These are phyloP conservation scores for Kurtzmaniella quercitrusa DNA, from an alignment of 1,139 yeast genomes.

Conservation along the genomic window DNA sequence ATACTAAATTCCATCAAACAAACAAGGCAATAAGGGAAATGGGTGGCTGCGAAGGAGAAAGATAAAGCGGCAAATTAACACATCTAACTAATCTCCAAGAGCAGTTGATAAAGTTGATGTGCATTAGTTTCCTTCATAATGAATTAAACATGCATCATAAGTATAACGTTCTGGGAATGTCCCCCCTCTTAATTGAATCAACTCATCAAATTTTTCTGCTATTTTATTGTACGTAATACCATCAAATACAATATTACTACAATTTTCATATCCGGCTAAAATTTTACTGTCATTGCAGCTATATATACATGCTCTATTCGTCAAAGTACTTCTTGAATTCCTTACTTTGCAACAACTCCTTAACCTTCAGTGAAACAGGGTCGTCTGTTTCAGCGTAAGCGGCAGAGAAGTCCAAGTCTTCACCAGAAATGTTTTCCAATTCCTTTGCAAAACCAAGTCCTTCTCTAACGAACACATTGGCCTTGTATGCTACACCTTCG, in stretches of 20 bases:
- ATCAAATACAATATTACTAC: no score
- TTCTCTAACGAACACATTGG: slow-evolving; percentile 63
- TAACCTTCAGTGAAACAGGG: slow-evolving; percentile 68
- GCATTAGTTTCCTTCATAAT: no score
- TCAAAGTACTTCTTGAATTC: slow-evolving; percentile 48
- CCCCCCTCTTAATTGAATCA: no score
- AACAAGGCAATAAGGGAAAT: no score
- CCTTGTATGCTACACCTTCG: slow-evolving; percentile 80
- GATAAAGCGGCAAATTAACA: no score
- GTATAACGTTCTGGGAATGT: no score
- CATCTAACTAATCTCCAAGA: no score
- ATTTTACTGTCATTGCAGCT: neutral
- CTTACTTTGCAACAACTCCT: slow-evolving; percentile 57
- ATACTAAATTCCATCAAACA: neutral
- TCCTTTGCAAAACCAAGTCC: slow-evolving; percentile 38
- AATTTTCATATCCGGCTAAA: neutral
- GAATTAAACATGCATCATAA: no score
- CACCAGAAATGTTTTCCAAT: slow-evolving; percentile 25
- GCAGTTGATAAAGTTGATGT: no score
- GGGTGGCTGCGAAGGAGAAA: no score
- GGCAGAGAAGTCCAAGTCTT: slow-evolving; percentile 29
- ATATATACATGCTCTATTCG: slow-evolving; percentile 8
- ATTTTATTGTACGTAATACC: no score
- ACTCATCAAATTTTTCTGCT: no score
- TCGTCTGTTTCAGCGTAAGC: slow-evolving; percentile 43